Conservation (phyloP, 768 basidiomycete genomes). For the Tricholoma flavovirens region DNA sequence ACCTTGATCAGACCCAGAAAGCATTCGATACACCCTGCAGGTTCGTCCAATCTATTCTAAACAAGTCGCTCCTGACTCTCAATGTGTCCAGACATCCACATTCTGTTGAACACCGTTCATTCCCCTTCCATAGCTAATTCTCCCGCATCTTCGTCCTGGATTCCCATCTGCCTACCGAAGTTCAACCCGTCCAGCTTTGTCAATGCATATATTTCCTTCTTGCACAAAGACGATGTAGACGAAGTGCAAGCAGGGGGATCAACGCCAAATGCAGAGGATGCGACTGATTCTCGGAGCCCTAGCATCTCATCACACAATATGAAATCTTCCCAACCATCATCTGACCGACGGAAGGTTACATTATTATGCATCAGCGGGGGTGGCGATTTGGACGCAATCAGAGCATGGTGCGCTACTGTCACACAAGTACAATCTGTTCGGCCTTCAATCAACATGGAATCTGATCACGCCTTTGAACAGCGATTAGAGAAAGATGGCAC, state of each 20-base stretch:
- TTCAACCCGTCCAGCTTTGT: constrained; percentile 88
- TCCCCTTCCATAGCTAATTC: constrained; percentile 75
- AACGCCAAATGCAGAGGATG: constrained; percentile 2
- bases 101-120: constrained; percentile 86
- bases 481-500: constrained; percentile 60
- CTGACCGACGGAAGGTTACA: constrained; percentile 40
- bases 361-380: constrained; percentile 79
- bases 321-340: neutral
- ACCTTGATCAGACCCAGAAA: constrained; percentile 87
- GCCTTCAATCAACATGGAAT: neutral
- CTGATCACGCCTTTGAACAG: constrained; percentile 30
- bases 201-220: constrained; percentile 82
- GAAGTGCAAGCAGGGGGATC: constrained; percentile 9
- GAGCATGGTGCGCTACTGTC: constrained; percentile 68
- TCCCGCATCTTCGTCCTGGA: constrained; percentile 82
- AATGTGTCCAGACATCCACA: constrained; percentile 67
- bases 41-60: constrained; percentile 29
- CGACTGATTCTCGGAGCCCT: neutral
- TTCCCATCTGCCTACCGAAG: constrained; percentile 93
- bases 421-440: constrained; percentile 33
- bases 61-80: neutral
- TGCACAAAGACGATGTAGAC: constrained; percentile 38
- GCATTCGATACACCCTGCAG: constrained; percentile 93
- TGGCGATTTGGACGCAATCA: constrained; percentile 80
- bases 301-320: constrained; percentile 11